Base-by-base conservation (phyloP, 331 rosid genomes). In the Dryas integrifolia region DNA sequence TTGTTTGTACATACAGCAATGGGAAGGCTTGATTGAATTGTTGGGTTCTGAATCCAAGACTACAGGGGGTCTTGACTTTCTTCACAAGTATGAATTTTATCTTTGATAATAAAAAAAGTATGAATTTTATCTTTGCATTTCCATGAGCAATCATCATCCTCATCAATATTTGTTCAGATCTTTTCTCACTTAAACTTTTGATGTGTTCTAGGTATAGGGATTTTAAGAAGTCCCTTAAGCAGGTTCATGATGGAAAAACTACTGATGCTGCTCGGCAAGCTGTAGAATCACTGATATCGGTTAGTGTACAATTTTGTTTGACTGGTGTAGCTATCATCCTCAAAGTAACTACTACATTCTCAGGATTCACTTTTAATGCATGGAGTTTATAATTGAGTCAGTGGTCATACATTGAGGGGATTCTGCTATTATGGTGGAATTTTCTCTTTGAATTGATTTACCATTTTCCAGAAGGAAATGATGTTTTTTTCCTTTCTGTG, bases 11-110 rank as follows among this genome's bases (percentile, higher is more conserved):
- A 13, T 82, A 70, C 91, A 91, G 98, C 96, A 88, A 89, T 94
- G 98, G 97, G 97, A 94, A 82, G 96, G 97, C 51, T 69, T 94
- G 76, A 91, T 94, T 72, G 98, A 94, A 82, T 86, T 91, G 76
- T 80, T 94, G 89, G 97, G 96, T 70, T 88, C 96, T 70, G 97
- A 91, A 76, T 88, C 98, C 41, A 94, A 81, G 72, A 84, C 87
- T 74, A 90, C 96, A 1, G 98, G 97, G 21, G 98, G 97, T 65
- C 96, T 94, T 35, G 96, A 91, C 67, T 91, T 94, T 85, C 74
- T 94, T 80, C 90, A 85, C 96, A 94, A 86, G 98, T 94, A 94
- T 46, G 88, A 30, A n/a, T 52, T 44, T 67, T 49, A 51, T 76
- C 70, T 0, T 61, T 45, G 47, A 21, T 21, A 21, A 21, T 21